Conservation (phyloP, 2,329 filamentous ascomycete genomes). For the Coniochaeta ligniaria region DNA sequence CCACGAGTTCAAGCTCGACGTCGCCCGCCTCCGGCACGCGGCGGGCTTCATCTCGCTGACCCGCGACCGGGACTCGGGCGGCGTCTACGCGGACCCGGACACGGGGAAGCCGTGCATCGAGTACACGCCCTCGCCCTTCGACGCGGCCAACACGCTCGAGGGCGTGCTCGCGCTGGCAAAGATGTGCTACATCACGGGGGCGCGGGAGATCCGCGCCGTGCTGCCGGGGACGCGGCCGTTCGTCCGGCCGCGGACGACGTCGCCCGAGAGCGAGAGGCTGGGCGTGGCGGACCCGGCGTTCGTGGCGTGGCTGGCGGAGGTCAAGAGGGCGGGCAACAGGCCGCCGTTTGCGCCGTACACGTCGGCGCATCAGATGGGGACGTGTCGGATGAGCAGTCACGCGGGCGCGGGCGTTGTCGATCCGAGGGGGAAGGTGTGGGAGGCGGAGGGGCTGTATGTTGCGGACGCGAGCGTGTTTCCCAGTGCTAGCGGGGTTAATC, state of each 20-base stretch:
- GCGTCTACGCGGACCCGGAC: constrained; percentile 63
- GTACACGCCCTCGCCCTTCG: constrained; percentile 65
- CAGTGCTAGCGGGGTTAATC: constrained; percentile 71
- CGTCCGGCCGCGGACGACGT: constrained; percentile 22
- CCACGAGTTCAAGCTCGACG: constrained; percentile 64
- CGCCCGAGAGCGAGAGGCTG: constrained; percentile 13
- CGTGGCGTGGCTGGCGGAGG: constrained; percentile 48
- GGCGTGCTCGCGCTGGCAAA: constrained; percentile 67
- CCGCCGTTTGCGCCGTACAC: constrained; percentile 47
- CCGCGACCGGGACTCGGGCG: constrained; percentile 69
- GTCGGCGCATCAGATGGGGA: constrained; percentile 79
- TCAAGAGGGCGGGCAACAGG: constrained; percentile 40
- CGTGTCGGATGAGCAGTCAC: constrained; percentile 61
- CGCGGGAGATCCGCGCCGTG: constrained; percentile 67
- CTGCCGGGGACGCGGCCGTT: constrained; percentile 61
- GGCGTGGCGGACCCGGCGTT: constrained; percentile 55
- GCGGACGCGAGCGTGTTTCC: constrained; percentile 72
- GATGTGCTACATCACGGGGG: constrained; percentile 71
- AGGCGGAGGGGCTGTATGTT: constrained; percentile 56
- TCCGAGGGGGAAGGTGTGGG: constrained; percentile 56
- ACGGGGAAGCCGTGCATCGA: constrained; percentile 59
- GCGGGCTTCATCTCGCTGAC: constrained; percentile 66
- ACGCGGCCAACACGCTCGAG: constrained; percentile 64
- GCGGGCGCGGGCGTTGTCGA: constrained; percentile 50
- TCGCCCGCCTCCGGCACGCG: constrained; percentile 61